phyloP scores from a whole-genome alignment of 2,329 filamentous ascomycete species.

The Atkinsonella texensis region DNA sequence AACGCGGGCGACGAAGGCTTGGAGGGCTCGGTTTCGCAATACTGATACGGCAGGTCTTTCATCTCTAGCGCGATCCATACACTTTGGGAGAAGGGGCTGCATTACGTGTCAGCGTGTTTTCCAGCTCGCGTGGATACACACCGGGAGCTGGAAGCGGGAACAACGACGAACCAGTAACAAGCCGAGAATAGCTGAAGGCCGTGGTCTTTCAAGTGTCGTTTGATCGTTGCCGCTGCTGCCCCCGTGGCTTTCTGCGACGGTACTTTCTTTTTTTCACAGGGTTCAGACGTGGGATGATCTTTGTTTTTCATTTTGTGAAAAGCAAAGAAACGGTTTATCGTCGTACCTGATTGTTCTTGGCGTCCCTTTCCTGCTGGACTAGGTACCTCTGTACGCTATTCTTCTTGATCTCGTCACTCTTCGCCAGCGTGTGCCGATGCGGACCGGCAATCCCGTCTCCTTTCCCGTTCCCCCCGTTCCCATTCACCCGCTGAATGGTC shows the following conservation, averaged over 20 bases:
- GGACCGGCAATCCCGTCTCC: conserved; percentile 56
- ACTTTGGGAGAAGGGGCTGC: conserved; percentile 70
- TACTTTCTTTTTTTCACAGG: conserved; percentile 53
- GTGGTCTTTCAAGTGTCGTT: conserved; percentile 56
- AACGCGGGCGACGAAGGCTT: conserved; percentile 45
- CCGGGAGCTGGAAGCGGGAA: too few relatives aligned
- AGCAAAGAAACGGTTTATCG: neutral
- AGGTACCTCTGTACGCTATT: conserved; percentile 60
- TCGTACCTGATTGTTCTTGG: conserved; percentile 36
- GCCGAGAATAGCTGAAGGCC: conserved; percentile 69
- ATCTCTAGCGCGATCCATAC: conserved; percentile 82
- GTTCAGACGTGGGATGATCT: neutral
- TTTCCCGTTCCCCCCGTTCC: conserved; percentile 62
- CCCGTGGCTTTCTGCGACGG: conserved; percentile 64
- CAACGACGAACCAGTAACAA: conserved; percentile 59
- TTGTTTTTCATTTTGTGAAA: neutral
- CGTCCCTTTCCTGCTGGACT: conserved; percentile 52
- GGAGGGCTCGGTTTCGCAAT: conserved; percentile 75
- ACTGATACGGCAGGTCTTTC: conserved; percentile 70
- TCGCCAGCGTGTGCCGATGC: conserved; percentile 62
- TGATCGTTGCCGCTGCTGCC: conserved; percentile 53
- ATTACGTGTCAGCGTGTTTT: neutral
- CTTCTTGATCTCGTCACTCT: conserved; percentile 71
- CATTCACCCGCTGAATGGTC: conserved; percentile 68
- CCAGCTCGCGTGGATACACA: too few relatives aligned